Evolutionary conservation across 331 rosid genomes (phyloP).

Genomic region (Rosa hybrid): DNA sequence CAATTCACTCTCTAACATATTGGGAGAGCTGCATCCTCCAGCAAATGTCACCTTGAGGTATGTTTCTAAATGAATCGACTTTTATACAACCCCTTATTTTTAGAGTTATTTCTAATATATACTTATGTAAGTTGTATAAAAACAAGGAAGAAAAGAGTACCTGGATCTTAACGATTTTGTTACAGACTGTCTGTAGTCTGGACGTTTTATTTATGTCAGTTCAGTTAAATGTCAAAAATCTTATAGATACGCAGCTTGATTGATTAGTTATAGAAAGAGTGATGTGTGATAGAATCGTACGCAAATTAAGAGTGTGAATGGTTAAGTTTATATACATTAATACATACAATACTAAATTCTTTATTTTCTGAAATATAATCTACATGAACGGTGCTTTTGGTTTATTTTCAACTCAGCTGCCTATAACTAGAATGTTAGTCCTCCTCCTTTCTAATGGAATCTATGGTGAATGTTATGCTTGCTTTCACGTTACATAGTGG

Average conservation of each 20-base stretch:
- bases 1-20: conserved; percentile 50
- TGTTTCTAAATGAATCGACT: conserved; percentile 20
- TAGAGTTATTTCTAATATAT: background rate
- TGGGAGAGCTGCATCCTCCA: conserved; percentile 49
- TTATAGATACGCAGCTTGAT: background rate
- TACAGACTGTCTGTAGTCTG: background rate
- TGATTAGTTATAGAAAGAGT: background rate
- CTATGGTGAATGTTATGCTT: background rate
- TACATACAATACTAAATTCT: background rate
- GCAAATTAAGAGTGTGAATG: background rate
- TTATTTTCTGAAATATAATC: background rate
- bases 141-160: background rate
- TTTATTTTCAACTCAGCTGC: background rate
- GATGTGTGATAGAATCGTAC: background rate
- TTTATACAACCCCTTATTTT: background rate
- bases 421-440: background rate
- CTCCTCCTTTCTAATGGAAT: background rate
- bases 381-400: background rate
- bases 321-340: background rate
- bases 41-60: conserved; percentile 75
- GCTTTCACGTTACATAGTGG: background rate
- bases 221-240: background rate
- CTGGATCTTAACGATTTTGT: background rate
- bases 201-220: background rate
- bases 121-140: background rate